Conservation (phyloP, 2,329 filamentous ascomycete genomes). For the Hypoxylon rubiginosum region DNA sequence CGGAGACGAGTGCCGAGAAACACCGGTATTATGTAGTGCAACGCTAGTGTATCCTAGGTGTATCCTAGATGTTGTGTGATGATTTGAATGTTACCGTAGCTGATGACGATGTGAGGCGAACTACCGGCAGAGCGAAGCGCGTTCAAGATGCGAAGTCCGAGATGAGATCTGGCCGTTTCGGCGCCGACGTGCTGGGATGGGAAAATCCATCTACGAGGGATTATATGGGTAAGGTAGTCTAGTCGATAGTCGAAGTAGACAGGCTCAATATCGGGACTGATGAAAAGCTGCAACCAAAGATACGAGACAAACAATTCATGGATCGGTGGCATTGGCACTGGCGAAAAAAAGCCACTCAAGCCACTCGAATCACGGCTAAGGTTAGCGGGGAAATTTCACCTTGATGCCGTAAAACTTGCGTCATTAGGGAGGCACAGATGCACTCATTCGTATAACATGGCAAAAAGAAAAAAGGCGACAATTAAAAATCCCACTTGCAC, state of each 20-base stretch:
- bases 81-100: constrained; percentile 33
- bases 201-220: background rate
- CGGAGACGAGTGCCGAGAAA: constrained; percentile 39
- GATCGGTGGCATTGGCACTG: constrained; percentile 20
- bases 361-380: constrained; percentile 18
- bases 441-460: constrained; percentile 1
- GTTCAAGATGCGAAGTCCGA: background rate
- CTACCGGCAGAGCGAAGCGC: constrained; percentile 36
- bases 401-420: constrained; percentile 39
- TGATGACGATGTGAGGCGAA: constrained; percentile 29
- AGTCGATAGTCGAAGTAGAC: background rate
- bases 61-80: constrained; percentile 33
- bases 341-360: constrained; percentile 1
- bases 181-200: constrained; percentile 3
- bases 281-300: background rate
- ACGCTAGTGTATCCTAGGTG: constrained; percentile 37
- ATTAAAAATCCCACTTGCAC: constrained; percentile 14
- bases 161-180: constrained; percentile 23
- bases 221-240: background rate
- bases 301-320: background rate
- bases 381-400: constrained; percentile 18
- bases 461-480: constrained; percentile 12
- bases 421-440: constrained; percentile 26
- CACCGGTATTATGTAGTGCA: constrained; percentile 39
- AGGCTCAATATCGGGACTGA: background rate